Evolutionary conservation across 768 basidiomycete genomes (phyloP), one percentile per base, ranked within the genome.

Genomic region (Pleurotus pulmonarius): DNA sequence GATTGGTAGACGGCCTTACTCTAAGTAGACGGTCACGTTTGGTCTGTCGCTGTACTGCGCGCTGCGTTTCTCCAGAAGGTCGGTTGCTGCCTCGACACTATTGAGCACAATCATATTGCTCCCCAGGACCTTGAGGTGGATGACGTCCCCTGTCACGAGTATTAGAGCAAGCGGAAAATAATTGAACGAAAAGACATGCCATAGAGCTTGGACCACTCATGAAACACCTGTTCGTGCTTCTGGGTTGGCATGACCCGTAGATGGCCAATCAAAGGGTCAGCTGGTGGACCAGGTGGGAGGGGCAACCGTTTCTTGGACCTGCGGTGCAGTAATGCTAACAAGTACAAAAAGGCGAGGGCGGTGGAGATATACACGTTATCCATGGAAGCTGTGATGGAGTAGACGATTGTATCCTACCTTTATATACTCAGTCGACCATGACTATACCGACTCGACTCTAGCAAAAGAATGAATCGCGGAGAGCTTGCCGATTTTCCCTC

Each of bases 251-350:
- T 68, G 11, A 68, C 57, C 11, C 72, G 66, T 13, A 71, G 58
- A 57, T 75, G 73, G 8, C 74, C 74, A 13, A 75, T 64, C 46
- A 76, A 44, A 6, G 71, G 70, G 54, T 75, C 71, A 13, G 67
- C 63, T 5, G 73, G 73, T 2, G 72, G 73, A 24, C 74, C 65
- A 15, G 73, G 73, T 11, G 73, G 72, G 13, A 65, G 39, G 11
- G 26, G 49, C 13, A 12, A n/a, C 25, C 37, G 39, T 11, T 11
- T 40, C n/a, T n/a, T 40, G 39, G 20, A 20, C 20, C 20, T 20
- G 20, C 20, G 20, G 3, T 20, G 20, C 20, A 20, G 20, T 1
- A 20, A 3, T 20, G 20, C 20, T 20, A 20, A 20, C 1, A 20
- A 3, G 20, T 20, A 20, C 20, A 20, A 3, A 1, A 20, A 3